Conservation (phyloP, 345 rosid genomes). For the Euphorbia tirucalli region DNA sequence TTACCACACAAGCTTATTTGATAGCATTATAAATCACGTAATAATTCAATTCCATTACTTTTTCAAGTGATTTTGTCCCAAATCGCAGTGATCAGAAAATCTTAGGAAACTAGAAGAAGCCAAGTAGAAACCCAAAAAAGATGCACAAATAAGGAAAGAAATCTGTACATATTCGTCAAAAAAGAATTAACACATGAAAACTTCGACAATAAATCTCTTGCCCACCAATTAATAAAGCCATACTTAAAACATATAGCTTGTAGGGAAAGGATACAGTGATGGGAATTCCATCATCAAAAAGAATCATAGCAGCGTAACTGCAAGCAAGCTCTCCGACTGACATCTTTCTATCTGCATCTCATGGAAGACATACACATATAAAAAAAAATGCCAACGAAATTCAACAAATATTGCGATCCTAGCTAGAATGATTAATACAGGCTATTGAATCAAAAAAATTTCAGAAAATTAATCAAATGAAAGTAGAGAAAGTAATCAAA, state of each 20-base stretch:
- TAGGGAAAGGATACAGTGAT: constrained; percentile 21
- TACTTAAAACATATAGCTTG: background rate
- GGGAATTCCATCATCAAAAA: constrained; percentile 23
- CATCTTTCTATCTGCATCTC: constrained; percentile 8
- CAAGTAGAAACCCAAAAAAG: too few relatives aligned
- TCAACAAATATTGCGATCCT: background rate
- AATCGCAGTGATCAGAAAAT: too few relatives aligned
- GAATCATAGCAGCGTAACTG: constrained; percentile 24
- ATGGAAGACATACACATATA: background rate
- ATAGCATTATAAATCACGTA: too few relatives aligned
- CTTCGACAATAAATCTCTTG: background rate
- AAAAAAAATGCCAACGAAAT: background rate
- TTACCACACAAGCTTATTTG: too few relatives aligned
- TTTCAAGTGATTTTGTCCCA: too few relatives aligned
- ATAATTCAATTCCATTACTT: too few relatives aligned
- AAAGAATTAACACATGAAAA: background rate
- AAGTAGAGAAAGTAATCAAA: background rate
- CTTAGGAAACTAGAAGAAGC: too few relatives aligned
- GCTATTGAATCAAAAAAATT: background rate
- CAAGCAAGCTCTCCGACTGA: constrained; percentile 23
- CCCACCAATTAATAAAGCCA: background rate
- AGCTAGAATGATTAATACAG: background rate
- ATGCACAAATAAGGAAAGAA: background rate
- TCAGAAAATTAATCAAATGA: background rate
- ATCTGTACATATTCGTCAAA: background rate